Evolutionary conservation across 768 basidiomycete species (phyloP), one percentile per base, ranked within the genome.

Genomic region (Russula dissimulans): DNA sequence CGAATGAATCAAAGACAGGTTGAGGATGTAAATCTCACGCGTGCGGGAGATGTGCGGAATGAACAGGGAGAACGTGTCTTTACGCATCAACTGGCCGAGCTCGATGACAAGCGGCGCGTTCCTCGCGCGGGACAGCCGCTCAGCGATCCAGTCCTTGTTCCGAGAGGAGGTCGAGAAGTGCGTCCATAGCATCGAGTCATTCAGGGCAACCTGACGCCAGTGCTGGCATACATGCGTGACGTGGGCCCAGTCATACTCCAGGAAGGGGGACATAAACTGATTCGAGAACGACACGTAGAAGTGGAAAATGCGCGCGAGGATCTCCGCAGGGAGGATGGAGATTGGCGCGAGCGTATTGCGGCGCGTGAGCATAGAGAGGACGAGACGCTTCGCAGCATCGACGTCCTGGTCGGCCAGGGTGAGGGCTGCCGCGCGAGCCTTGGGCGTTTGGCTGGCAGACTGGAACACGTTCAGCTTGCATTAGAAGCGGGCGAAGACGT

Each of bases 201-300:
- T 53, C 29, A 64, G 32, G 14, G 63, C 51, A 9, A 60, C 50
- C 8, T 56, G 48, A 36, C 60, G 60, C 63, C 63, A 64, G 45
- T 53, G 50, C 18, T 36, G 60, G 41, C 63, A 64, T 11, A 64
- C 63, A 29, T 64, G 63, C 15, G 63, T 64, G 15, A 32, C 51
- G 4, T 1, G 9, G 26, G 29, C 29, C 1, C 1, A 26, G 22
- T 26, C 22, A 26, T 1, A 26, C 22, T 1, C 38, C 51, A 53
- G 26, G 38, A 3, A 10, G 15, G 6, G 36, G 3, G 22, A 26
- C 1, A 26, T 1, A 26, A 1, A 26, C 36, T 7, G 8, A 7
- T 42, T 29, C 5, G 31, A 42, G 9, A 26, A 18, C 12, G 31
- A 26, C 22, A 26, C 29, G 15, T 32, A 31, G 18, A 53, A 22